A percentile compares a stretch with the other conserved stretches of the same genome.
Conservation (phyloP, 75 land plant species). For the Larix kaempferi region DNA sequence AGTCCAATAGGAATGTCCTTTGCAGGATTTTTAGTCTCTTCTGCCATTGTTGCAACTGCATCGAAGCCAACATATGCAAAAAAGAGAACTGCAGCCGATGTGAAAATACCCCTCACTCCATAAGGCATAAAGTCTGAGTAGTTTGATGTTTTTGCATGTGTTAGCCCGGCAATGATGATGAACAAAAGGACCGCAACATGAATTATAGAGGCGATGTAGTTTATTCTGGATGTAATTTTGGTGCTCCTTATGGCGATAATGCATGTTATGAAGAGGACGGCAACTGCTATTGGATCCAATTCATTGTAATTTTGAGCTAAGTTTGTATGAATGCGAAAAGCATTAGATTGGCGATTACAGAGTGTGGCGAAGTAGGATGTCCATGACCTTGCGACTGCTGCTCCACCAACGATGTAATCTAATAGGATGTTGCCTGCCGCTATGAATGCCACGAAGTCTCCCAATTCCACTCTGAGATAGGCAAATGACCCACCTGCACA, state of each 20-base stretch:
- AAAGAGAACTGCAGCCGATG: constrained; percentile 47
- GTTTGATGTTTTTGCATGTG: constrained; percentile 50
- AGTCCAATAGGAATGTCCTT: constrained; percentile 71
- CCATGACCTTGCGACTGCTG: constrained; percentile 75
- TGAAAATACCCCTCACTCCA: constrained; percentile 63
- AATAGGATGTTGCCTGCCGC: constrained; percentile 89
- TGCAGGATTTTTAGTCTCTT: constrained; percentile 65
- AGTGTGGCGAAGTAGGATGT: constrained; percentile 84
- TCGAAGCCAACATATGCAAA: constrained; percentile 79
- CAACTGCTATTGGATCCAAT: constrained; percentile 6
- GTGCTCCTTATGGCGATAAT: constrained; percentile 51
- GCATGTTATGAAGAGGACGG: constrained; percentile 17
- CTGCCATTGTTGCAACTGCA: constrained; percentile 70
- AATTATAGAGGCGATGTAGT: constrained; percentile 61
- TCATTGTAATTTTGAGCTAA: constrained; percentile 29
- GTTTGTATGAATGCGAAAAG: constrained; percentile 47
- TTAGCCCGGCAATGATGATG: constrained; percentile 72
- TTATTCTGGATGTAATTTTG: constrained; percentile 60
- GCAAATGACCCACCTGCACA: constrained; percentile 77
- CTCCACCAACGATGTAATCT: constrained; percentile 68
- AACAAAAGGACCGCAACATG: constrained; percentile 61
- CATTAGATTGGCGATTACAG: constrained; percentile 40
- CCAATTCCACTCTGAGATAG: constrained; percentile 81
- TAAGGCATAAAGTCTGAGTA: constrained; percentile 50
- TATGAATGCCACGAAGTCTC: constrained; percentile 80